These are phyloP conservation scores for Pyrenula massariospora DNA, from an alignment of 495 filamentous ascomycete species.

Conservation along the genomic window DNA sequence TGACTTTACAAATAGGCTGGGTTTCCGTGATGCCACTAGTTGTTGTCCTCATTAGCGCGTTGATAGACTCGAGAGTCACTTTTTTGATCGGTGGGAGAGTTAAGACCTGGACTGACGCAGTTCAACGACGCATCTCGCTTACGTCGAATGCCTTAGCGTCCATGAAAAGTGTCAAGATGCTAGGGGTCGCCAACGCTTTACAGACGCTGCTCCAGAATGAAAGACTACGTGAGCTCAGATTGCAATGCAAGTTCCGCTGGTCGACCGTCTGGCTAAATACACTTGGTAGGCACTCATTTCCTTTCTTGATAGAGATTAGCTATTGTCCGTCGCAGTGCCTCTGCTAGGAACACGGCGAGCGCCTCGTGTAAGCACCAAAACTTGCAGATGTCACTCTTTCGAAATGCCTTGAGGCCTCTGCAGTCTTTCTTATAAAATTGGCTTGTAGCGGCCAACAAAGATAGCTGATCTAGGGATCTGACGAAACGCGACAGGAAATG, in stretches of 20 bases:
- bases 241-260: neutral
- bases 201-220: neutral
- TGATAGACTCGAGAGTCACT: neutral
- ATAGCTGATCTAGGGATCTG: too few species aligned
- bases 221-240: neutral
- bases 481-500: too few species aligned
- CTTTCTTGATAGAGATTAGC: too few species aligned
- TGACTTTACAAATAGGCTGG: neutral
- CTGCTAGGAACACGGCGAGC: too few species aligned
- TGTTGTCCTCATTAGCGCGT: neutral
- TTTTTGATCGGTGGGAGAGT: neutral
- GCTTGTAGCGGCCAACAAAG: too few species aligned
- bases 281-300: too few species aligned
- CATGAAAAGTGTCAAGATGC: conserved; percentile 31
- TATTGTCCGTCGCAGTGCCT: too few species aligned
- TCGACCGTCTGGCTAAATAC: neutral
- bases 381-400: too few species aligned
- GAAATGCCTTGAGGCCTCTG: too few species aligned
- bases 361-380: neutral
- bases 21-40: neutral
- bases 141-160: conserved; percentile 31
- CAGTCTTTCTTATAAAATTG: too few species aligned
- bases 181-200: neutral
- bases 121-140: conserved; percentile 34
- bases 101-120: conserved; percentile 34